Evolutionary conservation across 306 rosid genomes (phyloP).

Genomic region (Citrullus amarus): DNA sequence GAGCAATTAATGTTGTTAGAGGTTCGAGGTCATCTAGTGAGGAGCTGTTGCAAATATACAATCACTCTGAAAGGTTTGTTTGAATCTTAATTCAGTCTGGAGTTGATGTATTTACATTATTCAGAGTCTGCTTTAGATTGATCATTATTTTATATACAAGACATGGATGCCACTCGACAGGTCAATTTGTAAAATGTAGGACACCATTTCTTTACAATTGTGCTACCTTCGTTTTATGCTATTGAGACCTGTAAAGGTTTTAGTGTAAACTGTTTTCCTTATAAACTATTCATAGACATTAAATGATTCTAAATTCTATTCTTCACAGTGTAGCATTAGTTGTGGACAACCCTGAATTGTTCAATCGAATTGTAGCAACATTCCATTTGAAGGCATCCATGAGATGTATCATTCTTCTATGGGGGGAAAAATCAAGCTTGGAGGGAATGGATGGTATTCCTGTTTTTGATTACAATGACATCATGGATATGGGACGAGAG

Average conservation of each 20-base stretch:
- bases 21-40: slow-evolving; percentile 88
- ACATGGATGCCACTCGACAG: not conserved
- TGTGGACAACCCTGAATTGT: slow-evolving; percentile 75
- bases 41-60: slow-evolving; percentile 70
- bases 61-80: slow-evolving; percentile 80
- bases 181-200: not conserved
- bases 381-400: slow-evolving; percentile 42
- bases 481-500: slow-evolving; percentile 49
- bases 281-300: not conserved
- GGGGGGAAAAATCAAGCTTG: slow-evolving; percentile 80
- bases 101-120: not conserved
- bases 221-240: not conserved
- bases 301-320: not conserved
- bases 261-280: not conserved
- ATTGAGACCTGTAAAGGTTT: not conserved
- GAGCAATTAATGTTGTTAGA: slow-evolving; percentile 86
- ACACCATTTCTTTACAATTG: not conserved
- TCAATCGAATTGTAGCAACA: slow-evolving; percentile 46
- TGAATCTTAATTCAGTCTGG: not conserved
- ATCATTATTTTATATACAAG: not conserved
- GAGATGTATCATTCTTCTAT: slow-evolving; percentile 71
- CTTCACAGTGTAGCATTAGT: slow-evolving; percentile 67
- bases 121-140: not conserved
- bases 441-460: slow-evolving; percentile 34
- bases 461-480: slow-evolving; percentile 46